Conservation (phyloP, 768 basidiomycete species). For the Calvatia gigantea region DNA sequence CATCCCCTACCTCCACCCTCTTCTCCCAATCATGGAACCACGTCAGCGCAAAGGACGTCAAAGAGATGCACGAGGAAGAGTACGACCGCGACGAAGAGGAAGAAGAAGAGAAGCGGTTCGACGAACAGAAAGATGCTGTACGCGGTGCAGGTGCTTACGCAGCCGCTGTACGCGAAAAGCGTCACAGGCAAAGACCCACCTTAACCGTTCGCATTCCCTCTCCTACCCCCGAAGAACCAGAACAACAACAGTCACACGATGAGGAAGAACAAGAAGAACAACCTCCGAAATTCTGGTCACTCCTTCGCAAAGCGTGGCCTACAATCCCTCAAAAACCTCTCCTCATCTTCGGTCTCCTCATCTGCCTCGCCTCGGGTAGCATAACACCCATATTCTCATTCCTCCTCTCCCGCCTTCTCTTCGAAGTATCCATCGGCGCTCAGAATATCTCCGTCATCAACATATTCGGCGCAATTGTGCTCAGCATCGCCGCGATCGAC, state of each 20-base stretch:
- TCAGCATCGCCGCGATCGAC: constrained; percentile 72
- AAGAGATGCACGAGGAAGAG: constrained; percentile 20
- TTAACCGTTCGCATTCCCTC: constrained; percentile 16
- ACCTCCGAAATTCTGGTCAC: constrained; percentile 38
- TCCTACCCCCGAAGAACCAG: neutral
- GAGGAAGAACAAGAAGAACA: constrained; percentile 15
- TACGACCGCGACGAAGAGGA: constrained; percentile 14
- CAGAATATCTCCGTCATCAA: constrained; percentile 60
- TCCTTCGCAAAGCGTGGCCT: constrained; percentile 58
- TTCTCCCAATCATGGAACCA: constrained; percentile 14
- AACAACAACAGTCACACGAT: neutral
- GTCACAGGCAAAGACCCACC: constrained; percentile 19
- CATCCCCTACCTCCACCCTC: constrained; percentile 36
- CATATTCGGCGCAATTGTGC: constrained; percentile 66
- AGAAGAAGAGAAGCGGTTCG: constrained; percentile 27
- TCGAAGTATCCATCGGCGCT: constrained; percentile 70
- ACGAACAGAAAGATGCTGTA: constrained; percentile 41
- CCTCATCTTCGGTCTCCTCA: constrained; percentile 63
- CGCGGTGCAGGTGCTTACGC: constrained; percentile 31
- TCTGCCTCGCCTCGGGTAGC: constrained; percentile 72
- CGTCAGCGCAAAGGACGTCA: constrained; percentile 18
- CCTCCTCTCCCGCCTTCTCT: constrained; percentile 79
- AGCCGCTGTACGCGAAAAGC: constrained; percentile 22
- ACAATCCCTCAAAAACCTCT: constrained; percentile 72
- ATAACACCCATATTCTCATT: constrained; percentile 92